Percentiles rank a stretch among this genome's conserved stretches.
Conservation (phyloP, 192 early-diverging fungal species). For the Funneliformis mosseae region DNA sequence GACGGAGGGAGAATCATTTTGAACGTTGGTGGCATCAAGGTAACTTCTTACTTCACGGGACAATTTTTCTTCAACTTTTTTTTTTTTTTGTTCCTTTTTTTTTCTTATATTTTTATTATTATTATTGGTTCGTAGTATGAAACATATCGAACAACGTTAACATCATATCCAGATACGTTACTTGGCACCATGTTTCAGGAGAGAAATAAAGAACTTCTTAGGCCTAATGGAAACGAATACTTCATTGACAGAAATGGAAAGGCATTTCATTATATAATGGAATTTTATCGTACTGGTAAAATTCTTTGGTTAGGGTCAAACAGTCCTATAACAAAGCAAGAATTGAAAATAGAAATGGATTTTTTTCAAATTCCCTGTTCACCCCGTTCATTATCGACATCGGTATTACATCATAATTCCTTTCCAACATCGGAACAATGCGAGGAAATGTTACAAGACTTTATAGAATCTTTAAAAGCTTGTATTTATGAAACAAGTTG, state of each 20-base stretch:
- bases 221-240: conserved; percentile 13
- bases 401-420: background rate
- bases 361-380: background rate
- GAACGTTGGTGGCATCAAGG: conserved; percentile 2
- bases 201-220: background rate
- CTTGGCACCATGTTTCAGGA: conserved; percentile 22
- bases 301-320: background rate
- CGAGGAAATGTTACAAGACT: no score
- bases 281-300: conserved; percentile 16
- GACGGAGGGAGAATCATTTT: background rate
- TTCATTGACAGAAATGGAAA: conserved; percentile 23
- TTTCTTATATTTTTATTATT: no score
- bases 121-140: background rate
- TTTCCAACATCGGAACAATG: background rate
- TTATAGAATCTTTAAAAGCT: no score
- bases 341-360: background rate
- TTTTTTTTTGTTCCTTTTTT: background rate
- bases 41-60: background rate
- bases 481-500: no score
- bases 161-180: conserved; percentile 9
- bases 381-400: background rate
- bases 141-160: background rate
- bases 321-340: background rate
- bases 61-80: no score
- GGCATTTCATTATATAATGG: conserved; percentile 16